These are phyloP conservation scores for Besnoitia besnoiti DNA, from an alignment of 169 alveolate genomes.

Conservation along the genomic window DNA sequence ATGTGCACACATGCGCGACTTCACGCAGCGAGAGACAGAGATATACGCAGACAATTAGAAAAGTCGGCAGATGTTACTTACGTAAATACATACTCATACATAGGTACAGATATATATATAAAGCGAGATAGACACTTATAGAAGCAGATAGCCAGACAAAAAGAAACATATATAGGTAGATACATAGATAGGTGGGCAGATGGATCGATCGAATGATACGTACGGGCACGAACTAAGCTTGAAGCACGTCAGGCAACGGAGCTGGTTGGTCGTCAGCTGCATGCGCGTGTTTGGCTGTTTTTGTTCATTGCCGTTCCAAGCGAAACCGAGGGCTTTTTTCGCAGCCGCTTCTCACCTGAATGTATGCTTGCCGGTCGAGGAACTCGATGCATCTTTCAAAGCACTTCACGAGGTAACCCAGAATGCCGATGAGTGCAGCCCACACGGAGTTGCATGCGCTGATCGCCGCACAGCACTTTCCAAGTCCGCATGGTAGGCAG, in stretches of 20 bases:
- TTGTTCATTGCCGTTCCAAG: neutral
- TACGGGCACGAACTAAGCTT: too few species aligned
- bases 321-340: neutral
- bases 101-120: neutral
- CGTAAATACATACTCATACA: neutral
- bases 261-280: too few species aligned
- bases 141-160: neutral
- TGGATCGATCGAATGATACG: too few species aligned
- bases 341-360: conserved; percentile 71
- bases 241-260: too few species aligned
- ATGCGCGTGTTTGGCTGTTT: too few species aligned
- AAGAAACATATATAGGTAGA: too few species aligned
- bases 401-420: conserved; percentile 82
- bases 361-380: conserved; percentile 89
- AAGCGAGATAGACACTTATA: neutral
- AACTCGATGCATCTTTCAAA: conserved; percentile 84
- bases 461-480: neutral
- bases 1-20: too few species aligned
- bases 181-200: too few species aligned
- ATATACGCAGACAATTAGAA: neutral
- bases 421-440: conserved; percentile 62
- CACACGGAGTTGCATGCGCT: neutral
- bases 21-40: neutral
- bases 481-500: conserved; percentile 13
- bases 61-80: neutral